These are phyloP conservation scores for Heritiera fomes DNA, from an alignment of 345 rosid genomes.

Conservation along the genomic window DNA sequence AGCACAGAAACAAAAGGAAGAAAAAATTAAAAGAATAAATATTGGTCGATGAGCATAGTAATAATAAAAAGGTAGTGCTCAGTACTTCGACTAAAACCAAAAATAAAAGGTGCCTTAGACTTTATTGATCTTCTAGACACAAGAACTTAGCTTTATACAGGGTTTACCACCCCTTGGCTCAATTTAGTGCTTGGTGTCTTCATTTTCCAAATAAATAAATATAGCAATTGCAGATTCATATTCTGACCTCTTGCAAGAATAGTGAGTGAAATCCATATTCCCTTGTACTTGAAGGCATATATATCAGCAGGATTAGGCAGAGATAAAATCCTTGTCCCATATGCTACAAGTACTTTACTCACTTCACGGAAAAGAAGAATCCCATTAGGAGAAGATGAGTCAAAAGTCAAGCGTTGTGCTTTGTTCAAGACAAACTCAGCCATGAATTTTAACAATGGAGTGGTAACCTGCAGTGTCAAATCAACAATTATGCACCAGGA, in stretches of 20 bases:
- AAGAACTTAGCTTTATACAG: not conserved
- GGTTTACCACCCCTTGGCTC: not conserved
- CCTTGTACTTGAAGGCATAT: constrained; percentile 95
- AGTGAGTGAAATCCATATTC: constrained; percentile 91
- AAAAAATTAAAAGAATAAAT: not conserved
- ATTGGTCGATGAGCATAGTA: not conserved
- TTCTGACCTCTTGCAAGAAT: constrained; percentile 92
- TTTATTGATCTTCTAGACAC: constrained; percentile 10
- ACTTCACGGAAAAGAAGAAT: constrained; percentile 99
- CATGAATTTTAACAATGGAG: constrained; percentile 93
- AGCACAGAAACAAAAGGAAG: not conserved
- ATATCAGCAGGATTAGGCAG: constrained; percentile 94
- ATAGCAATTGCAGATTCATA: constrained; percentile 11
- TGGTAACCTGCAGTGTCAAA: constrained; percentile 74
- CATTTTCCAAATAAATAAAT: not conserved
- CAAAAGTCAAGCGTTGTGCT: constrained; percentile 92
- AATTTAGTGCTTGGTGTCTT: constrained; percentile 3
- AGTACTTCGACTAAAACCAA: not conserved
- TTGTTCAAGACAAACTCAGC: constrained; percentile 98
- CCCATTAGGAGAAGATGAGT: constrained; percentile 97
- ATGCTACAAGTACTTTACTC: constrained; percentile 93
- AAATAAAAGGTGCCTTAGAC: not conserved
- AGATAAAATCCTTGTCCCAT: constrained; percentile 91
- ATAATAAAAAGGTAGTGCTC: not conserved
- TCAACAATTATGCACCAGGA: constrained; percentile 13